Base-by-base conservation (phyloP, 305 asterid genomes). In the Fraxinus xanthoxyloides region DNA sequence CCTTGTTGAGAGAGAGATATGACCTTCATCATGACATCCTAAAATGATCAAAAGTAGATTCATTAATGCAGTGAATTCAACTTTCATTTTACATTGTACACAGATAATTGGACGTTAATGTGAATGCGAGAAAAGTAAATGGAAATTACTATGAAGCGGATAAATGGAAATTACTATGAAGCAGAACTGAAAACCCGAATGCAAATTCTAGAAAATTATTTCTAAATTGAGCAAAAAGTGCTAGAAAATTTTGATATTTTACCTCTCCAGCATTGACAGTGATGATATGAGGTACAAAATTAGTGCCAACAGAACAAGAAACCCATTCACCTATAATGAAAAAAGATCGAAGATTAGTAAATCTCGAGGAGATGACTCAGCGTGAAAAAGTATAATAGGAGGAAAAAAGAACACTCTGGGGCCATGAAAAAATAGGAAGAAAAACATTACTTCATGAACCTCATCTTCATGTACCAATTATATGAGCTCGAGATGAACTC, bases 241-340 rank as follows among this genome's bases (percentile, higher is more conserved):
- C 19, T 3, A 28, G 7, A 69, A 30, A 5, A 4, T 51, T 51
- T 7, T 70, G 76, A 30, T 6, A 7, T 77, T 79, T 86, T 87
- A 95, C 99, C 98, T 95, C 99, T 89, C 98, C 99, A 63, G 97
- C 87, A 85, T 92, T 89, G 78, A 95, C 97, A 3, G 87, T 89
- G 81, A 95, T 92, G 54, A 95, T 89, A 83, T 92, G 98, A 13
- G 97, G 99, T 4, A 95, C 90, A 82, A 93, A 91, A 85, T 87
- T 93, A 61, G 97, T 93, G 74, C 97, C 97, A 43, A 90, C 95
- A 15, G 97, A 90, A 83, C 93, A 88, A 34, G 97, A 89, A 87
- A 93, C 90, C 97, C 91, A 88, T 77, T 93, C 98, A 74, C 94
- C 97, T 92, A 73, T 78, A 84, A 81, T 84, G 46, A 7, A 63